Conservation (phyloP, 371 early-diverging fungal genomes). For the Mortierella sp. region DNA sequence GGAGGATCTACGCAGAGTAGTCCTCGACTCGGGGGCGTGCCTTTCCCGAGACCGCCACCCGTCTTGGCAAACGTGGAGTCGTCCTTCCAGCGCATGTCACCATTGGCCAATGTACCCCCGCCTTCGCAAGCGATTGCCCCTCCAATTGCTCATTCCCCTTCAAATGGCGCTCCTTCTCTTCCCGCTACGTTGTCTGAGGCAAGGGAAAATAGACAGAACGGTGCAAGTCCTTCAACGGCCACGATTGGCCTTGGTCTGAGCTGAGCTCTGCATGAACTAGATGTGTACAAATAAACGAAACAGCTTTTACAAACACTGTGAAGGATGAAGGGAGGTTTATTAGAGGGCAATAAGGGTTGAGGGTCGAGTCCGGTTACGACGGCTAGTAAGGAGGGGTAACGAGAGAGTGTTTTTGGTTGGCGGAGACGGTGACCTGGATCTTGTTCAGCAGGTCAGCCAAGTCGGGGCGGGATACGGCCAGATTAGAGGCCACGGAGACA, state of each 20-base stretch:
- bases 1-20: background rate
- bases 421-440: slow-evolving; percentile 37
- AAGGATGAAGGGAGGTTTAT: background rate
- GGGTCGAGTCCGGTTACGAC: too few species aligned
- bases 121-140: background rate
- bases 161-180: background rate
- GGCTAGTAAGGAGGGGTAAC: slow-evolving; percentile 47
- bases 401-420: slow-evolving; percentile 25
- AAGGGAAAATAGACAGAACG: background rate
- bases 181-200: background rate
- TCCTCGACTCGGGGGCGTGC: background rate
- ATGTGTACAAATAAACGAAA: background rate
- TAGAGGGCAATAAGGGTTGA: background rate
- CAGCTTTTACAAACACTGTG: too few species aligned
- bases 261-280: background rate
- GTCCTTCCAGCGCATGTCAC: background rate
- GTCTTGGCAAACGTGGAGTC: background rate
- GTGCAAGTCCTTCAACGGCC: background rate
- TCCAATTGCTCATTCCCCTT: background rate
- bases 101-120: background rate
- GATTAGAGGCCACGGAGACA: slow-evolving; percentile 27
- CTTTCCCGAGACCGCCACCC: background rate
- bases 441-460: slow-evolving; percentile 44
- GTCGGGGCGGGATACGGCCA: slow-evolving; percentile 46
- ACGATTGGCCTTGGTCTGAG: background rate